Percentiles rank a stretch among this genome's conserved stretches.
Conservation (phyloP, 139 green algal genomes). For the Micromonas commoda region DNA sequence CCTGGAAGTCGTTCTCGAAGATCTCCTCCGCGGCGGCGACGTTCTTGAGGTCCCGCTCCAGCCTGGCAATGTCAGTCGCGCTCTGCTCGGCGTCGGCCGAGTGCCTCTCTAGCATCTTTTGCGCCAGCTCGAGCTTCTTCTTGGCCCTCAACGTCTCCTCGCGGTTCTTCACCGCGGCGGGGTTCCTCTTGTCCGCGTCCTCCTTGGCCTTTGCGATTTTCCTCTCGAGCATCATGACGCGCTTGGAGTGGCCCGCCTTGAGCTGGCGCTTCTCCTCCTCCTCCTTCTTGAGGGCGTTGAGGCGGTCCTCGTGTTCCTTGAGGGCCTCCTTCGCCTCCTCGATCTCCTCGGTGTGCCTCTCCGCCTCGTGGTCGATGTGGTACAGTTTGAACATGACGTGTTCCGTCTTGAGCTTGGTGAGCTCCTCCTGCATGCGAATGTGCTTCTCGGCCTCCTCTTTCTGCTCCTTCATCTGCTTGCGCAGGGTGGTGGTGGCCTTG, state of each 20-base stretch:
- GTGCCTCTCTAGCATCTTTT: constrained; percentile 23
- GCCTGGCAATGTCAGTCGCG: constrained; percentile 19
- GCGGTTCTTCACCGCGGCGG: constrained; percentile 32
- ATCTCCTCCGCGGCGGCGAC: constrained; percentile 32
- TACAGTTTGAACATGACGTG: constrained; percentile 75
- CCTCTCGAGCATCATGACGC: constrained; percentile 61
- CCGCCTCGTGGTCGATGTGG: constrained; percentile 50
- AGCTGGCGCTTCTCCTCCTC: constrained; percentile 42
- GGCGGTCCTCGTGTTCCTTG: constrained; percentile 9
- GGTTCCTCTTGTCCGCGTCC: constrained; percentile 56
- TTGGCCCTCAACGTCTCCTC: constrained; percentile 34
- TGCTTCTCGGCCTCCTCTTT: constrained; percentile 93
- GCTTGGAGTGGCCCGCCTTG: constrained; percentile 50
- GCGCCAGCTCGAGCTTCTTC: constrained; percentile 23
- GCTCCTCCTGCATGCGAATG: constrained; percentile 58
- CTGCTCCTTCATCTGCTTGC: constrained; percentile 89
- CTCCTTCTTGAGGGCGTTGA: constrained; percentile 20
- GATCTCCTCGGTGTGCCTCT: constrained; percentile 38
- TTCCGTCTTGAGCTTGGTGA: constrained; percentile 48
- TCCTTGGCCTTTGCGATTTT: constrained; percentile 59
- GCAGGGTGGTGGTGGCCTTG: constrained; percentile 64
- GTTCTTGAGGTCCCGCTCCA: constrained; percentile 31
- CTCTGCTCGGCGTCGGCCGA: constrained; percentile 20
- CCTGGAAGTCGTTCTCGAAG: constrained; percentile 35
- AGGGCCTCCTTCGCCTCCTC: background rate